These are phyloP conservation scores for Fusarium bactridioides DNA, from an alignment of 2,329 filamentous ascomycete species.

Conservation along the genomic window DNA sequence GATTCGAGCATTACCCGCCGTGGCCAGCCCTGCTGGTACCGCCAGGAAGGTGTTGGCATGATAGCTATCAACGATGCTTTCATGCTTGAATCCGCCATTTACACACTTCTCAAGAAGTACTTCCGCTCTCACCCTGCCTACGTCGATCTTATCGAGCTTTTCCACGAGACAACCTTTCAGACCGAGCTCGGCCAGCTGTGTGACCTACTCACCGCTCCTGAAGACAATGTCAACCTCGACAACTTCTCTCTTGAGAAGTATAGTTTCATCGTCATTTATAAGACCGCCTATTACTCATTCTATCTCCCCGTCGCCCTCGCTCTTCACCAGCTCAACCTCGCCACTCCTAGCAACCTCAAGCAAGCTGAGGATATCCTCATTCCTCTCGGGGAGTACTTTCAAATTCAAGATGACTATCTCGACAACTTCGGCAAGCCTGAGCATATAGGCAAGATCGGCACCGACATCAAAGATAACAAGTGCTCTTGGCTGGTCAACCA, in stretches of 20 bases:
- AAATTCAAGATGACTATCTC: slow-evolving; percentile 98
- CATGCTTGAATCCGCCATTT: slow-evolving; percentile 92
- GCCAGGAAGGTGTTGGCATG: slow-evolving; percentile 87
- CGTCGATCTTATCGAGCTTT: slow-evolving; percentile 90
- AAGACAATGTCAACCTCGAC: slow-evolving; percentile 89
- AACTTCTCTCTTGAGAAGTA: slow-evolving; percentile 98
- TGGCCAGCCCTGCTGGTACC: slow-evolving; percentile 96
- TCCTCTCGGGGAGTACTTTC: slow-evolving; percentile 98
- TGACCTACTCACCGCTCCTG: slow-evolving; percentile 93
- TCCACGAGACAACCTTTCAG: slow-evolving; percentile 93
- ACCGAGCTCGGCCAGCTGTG: slow-evolving; percentile 95
- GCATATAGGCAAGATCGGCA: slow-evolving; percentile 97
- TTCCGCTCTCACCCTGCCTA: slow-evolving; percentile 90
- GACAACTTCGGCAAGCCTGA: slow-evolving; percentile 95
- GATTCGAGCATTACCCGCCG: slow-evolving; percentile 94
- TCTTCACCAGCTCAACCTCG: slow-evolving; percentile 83
- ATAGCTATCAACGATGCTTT: slow-evolving; percentile 98
- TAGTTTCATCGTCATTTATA: slow-evolving; percentile 98
- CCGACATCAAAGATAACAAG: slow-evolving; percentile 99
- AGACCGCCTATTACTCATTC: slow-evolving; percentile 99
- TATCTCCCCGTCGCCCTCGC: slow-evolving; percentile 95
- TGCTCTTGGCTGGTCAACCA: slow-evolving; percentile 99
- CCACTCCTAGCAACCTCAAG: slow-evolving; percentile 87
- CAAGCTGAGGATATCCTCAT: slow-evolving; percentile 92
- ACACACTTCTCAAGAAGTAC: slow-evolving; percentile 89